Evolutionary conservation across 306 rosid species (phyloP).

Genomic region (Cyclanthera cordifolia): DNA sequence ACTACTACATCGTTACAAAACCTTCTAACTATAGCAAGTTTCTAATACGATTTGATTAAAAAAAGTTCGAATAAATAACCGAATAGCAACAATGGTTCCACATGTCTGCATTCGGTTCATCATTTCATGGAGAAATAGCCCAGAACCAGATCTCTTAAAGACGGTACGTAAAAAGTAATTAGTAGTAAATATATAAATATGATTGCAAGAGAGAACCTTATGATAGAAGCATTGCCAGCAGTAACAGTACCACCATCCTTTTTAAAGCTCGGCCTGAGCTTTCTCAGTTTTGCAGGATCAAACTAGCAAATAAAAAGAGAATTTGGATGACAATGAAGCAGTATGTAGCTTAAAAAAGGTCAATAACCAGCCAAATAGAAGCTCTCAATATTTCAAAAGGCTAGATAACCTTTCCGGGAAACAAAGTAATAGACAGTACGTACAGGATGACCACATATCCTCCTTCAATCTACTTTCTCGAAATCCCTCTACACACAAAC

Average conservation of each 20-base stretch:
- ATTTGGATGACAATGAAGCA: constrained; percentile 12
- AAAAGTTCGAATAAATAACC: background rate
- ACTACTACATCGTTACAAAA: background rate
- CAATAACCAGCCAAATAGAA: background rate
- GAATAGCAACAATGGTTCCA: background rate
- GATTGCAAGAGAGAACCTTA: constrained; percentile 11
- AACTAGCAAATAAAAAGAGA: constrained; percentile 36
- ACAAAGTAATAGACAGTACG: background rate
- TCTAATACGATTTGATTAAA: background rate
- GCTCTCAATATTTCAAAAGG: background rate
- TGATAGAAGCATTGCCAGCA: constrained; percentile 85
- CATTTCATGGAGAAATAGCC: background rate
- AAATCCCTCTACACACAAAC: background rate
- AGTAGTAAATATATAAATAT: background rate
- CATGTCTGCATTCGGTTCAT: background rate
- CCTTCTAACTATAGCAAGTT: background rate
- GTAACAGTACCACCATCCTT: constrained; percentile 69
- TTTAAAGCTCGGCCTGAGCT: constrained; percentile 78
- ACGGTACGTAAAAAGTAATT: background rate
- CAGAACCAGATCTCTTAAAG: background rate
- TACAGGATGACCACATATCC: background rate
- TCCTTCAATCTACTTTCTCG: background rate
- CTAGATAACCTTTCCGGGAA: background rate
- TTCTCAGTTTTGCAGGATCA: constrained; percentile 70
- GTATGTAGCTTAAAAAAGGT: background rate